Conservation (phyloP, 139 green algal genomes). For the Microglena sp. region DNA sequence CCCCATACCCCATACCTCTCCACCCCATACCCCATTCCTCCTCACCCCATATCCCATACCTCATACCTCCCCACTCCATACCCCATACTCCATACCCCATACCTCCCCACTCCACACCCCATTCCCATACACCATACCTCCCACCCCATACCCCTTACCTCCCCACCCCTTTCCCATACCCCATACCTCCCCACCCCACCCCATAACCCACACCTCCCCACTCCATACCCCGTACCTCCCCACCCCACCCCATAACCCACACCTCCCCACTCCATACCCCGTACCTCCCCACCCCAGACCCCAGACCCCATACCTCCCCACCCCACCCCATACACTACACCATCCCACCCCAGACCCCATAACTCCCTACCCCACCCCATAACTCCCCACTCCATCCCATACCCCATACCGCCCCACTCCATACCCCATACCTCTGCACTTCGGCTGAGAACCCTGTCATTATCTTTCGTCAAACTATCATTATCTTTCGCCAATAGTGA, state of each 20-base stretch:
- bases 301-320: slow-evolving; percentile 25
- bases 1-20: neutral
- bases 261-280: neutral
- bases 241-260: neutral
- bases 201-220: no score
- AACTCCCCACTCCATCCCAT: no score
- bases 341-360: no score
- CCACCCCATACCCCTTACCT: no score
- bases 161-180: no score
- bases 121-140: no score
- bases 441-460: no score
- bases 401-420: neutral
- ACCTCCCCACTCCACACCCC: slow-evolving; percentile 14
- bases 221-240: neutral
- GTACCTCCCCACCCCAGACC: neutral
- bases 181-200: no score
- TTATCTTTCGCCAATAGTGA: no score
- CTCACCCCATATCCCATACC: neutral
- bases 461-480: no score
- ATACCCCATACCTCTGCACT: neutral
- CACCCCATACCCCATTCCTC: neutral
- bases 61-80: neutral
- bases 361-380: no score
- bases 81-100: slow-evolving; percentile 8
- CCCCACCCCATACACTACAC: no score